Percentiles rank a stretch among this genome's conserved stretches.
phyloP scores from a whole-genome alignment of 805 yeast species.

The Wickerhamiella qilinensis region DNA sequence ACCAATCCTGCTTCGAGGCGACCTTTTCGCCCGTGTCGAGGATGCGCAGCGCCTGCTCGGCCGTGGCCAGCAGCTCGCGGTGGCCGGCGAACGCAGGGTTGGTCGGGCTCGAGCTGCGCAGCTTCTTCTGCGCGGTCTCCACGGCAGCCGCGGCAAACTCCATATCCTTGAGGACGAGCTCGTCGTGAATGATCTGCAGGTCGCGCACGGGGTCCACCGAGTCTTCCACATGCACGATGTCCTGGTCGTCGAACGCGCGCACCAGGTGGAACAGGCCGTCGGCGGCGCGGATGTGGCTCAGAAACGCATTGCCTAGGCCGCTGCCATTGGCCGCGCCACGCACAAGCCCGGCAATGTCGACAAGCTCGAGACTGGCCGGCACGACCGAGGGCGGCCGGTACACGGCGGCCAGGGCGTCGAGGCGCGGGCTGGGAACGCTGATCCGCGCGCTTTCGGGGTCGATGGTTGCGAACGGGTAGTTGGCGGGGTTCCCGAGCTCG shows the following conservation, averaged over 20 bases:
- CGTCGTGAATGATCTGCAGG: slow-evolving; percentile 46
- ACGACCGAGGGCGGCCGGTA: slow-evolving; percentile 35
- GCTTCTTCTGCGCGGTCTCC: slow-evolving; percentile 32
- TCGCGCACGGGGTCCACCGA: slow-evolving; percentile 50
- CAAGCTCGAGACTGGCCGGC: slow-evolving; percentile 41
- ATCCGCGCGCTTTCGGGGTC: slow-evolving; percentile 98
- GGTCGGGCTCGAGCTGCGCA: slow-evolving; percentile 14
- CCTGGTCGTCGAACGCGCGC: slow-evolving; percentile 45
- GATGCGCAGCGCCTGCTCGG: slow-evolving; percentile 26
- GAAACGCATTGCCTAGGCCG: slow-evolving; percentile 60
- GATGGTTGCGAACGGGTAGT: slow-evolving; percentile 94
- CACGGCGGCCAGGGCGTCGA: slow-evolving; percentile 53
- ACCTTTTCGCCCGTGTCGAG: slow-evolving; percentile 51
- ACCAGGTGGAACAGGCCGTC: slow-evolving; percentile 60
- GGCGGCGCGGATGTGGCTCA: slow-evolving; percentile 51
- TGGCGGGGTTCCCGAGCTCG: slow-evolving; percentile 90
- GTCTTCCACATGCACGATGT: slow-evolving; percentile 51
- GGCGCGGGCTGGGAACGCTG: slow-evolving; percentile 77
- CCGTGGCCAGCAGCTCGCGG: slow-evolving; percentile 24
- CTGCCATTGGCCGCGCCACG: slow-evolving; percentile 49
- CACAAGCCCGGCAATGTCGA: slow-evolving; percentile 57
- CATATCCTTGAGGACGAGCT: slow-evolving; percentile 48
- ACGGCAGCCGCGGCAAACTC: slow-evolving; percentile 44
- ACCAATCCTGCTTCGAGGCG: slow-evolving; percentile 39
- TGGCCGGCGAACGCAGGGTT: slow-evolving; percentile 34